Evolutionary conservation across 1,284 basidiomycete genomes (phyloP).

Genomic region (Ganoderma meredithae): DNA sequence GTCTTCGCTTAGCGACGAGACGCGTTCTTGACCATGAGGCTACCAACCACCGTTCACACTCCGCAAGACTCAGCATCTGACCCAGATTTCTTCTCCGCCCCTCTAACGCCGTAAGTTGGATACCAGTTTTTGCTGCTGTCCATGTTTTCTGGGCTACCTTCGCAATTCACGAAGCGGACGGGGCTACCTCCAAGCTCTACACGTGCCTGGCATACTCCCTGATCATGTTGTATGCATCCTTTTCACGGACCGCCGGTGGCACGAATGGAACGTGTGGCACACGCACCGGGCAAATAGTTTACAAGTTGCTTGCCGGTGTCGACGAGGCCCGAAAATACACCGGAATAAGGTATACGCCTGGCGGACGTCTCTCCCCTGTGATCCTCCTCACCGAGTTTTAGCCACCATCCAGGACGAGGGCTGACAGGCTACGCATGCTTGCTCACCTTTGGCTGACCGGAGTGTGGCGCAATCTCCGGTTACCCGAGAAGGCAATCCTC

Average conservation of each 20-base stretch:
- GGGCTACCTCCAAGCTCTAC: background rate
- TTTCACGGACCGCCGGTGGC: conserved; percentile 7
- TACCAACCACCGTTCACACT: conserved; percentile 31
- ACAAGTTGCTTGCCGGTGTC: background rate
- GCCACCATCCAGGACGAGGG: background rate
- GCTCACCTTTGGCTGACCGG: conserved; percentile 12
- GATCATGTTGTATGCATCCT: background rate
- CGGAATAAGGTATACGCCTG: background rate
- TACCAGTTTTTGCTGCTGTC: background rate
- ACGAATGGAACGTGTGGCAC: conserved; percentile 26
- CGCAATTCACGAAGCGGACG: background rate
- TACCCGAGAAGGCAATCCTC: conserved; percentile 19
- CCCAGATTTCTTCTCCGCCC: conserved; percentile 14
- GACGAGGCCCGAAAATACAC: background rate
- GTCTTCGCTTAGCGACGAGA: background rate
- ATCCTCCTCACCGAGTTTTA: background rate
- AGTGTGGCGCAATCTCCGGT: conserved; percentile 22
- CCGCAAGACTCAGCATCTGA: conserved; percentile 25
- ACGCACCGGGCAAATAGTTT: background rate
- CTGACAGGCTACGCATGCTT: background rate
- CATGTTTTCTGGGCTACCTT: background rate
- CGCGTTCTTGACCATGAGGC: conserved; percentile 28
- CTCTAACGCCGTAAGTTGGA: background rate
- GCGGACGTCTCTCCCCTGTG: background rate
- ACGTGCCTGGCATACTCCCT: background rate